phyloP scores from a whole-genome alignment of 306 rosid species.

The Rosa rugosa region DNA sequence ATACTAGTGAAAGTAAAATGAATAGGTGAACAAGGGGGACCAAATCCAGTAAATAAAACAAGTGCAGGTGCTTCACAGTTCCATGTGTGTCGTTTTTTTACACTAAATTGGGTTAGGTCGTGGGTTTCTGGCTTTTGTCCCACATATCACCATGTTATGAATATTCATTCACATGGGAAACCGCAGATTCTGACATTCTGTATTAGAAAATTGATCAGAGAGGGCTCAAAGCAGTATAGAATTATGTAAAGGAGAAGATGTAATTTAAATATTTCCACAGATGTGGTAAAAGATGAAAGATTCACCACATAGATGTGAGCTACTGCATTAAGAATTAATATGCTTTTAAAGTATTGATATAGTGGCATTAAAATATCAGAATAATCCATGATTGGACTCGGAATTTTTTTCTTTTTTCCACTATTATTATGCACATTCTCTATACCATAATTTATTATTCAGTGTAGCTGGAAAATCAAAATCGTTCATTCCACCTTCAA shows the following conservation, averaged over 20 bases:
- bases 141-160: background rate
- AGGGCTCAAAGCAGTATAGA: background rate
- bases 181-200: slow-evolving; percentile 11
- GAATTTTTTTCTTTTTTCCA: background rate
- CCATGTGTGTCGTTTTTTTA: background rate
- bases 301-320: background rate
- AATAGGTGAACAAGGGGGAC: background rate
- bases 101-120: background rate
- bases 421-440: background rate
- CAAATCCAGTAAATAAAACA: background rate
- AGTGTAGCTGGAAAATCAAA: background rate
- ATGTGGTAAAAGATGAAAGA: background rate
- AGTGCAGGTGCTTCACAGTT: background rate
- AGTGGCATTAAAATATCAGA: background rate
- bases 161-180: slow-evolving; percentile 8
- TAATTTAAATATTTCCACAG: background rate
- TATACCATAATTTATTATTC: background rate
- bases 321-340: background rate
- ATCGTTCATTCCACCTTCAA: background rate
- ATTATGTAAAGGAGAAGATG: background rate
- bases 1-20: background rate
- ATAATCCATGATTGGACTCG: background rate
- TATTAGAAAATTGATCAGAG: background rate
- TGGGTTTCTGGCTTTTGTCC: slow-evolving; percentile 13
- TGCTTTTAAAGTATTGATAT: background rate